Base-by-base conservation (phyloP, 2,329 filamentous ascomycete species). In the Beauveria sp. region DNA sequence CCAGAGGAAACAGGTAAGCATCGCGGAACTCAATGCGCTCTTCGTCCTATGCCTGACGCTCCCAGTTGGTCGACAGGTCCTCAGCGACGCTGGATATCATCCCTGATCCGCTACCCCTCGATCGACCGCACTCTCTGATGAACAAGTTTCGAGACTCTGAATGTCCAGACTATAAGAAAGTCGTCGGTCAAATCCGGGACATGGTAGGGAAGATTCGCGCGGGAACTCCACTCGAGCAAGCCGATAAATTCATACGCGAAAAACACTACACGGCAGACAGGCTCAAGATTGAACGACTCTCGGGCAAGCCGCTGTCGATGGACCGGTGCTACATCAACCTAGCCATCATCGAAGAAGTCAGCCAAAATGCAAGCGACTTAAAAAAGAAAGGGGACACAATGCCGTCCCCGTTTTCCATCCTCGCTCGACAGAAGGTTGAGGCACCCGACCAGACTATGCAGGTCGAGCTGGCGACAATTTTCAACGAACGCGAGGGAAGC, bases 261-360 rank as follows among this genome's bases (percentile, higher is more conserved):
- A 61, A 67, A 0, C 52, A 64, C 57, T 72, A 72, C 55, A 64
- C 56, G 16, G 12, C 14, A 10, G 62, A 66, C 0, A 66, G 55
- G 54, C 69, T 75, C 43, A 59, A 64, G 47, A 73, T 76, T 47
- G 60, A 72, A 64, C 68, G 72, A 24, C 68, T 77, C 30, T 76
- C 72, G 8, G 72, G 72, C 37, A 66, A 70, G 0, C 5, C 3
- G 16, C 62, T 76, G 22, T 24, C 66, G 3, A 73, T 76, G 67
- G 65, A 72, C 30, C 67, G 70, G 43, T 76, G 72, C 63, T 76
- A 76, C 52, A 76, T 76, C 63, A 76, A 77, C 61, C 72, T 77
- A 26, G 68, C 68, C 53, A 67, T 76, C n/a, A 59, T 76, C 26
- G 66, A 74, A 63, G 61, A 69, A 46, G n/a, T 20, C 10, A 55